Conservation (phyloP, 2,329 filamentous ascomycete species). For the Pseudogymnoascus sp. region DNA sequence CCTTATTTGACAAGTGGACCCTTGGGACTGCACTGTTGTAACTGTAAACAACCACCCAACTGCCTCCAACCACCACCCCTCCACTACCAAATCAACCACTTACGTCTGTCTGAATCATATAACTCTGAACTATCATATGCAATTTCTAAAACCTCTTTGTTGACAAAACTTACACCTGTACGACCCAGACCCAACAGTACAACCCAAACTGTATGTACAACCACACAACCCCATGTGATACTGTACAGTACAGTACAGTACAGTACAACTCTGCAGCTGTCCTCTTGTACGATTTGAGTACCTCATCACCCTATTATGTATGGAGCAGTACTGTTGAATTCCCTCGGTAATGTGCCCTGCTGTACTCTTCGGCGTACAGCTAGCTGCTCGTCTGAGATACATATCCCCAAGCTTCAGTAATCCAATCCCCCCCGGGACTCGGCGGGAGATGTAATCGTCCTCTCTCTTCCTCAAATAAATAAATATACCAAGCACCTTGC, state of each 20-base stretch:
- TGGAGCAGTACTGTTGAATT: background rate
- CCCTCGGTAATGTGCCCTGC: background rate
- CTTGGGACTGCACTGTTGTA: background rate
- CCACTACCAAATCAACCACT: too few species aligned
- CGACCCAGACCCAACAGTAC: background rate
- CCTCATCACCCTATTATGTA: background rate
- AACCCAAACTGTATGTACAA: background rate
- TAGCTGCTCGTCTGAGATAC: background rate
- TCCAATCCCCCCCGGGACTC: background rate
- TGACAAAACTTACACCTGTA: background rate
- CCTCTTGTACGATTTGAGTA: background rate
- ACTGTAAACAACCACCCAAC: background rate
- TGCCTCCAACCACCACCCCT: too few species aligned
- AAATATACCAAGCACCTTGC: background rate
- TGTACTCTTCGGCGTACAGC: background rate
- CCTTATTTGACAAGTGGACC: slow-evolving; percentile 4
- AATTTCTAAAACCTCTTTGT: background rate
- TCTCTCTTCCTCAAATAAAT: background rate
- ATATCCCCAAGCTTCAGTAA: background rate
- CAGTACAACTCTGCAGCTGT: background rate
- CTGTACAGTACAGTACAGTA: background rate
- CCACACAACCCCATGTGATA: background rate
- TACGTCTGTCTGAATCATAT: too few species aligned
- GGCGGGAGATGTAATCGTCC: background rate
- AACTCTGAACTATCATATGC: background rate